Evolutionary conservation across 768 basidiomycete species (phyloP).

Genomic region (Coprinellus micaceus): DNA sequence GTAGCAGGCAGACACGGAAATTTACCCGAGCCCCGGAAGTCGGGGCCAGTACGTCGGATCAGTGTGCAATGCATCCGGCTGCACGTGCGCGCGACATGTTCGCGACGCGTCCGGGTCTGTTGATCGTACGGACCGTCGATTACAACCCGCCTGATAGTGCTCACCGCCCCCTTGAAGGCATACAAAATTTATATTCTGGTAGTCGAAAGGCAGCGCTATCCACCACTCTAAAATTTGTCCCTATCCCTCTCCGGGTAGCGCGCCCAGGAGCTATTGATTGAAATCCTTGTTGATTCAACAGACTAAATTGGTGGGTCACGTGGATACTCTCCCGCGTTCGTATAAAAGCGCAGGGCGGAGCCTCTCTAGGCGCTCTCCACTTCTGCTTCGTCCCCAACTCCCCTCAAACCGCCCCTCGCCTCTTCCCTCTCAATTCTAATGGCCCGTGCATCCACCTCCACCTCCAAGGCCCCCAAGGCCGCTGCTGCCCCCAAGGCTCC

Average conservation of each 20-base stretch:
- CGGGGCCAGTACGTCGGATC: too few relatives aligned
- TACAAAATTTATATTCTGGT: too few relatives aligned
- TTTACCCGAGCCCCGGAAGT: constrained; percentile 5
- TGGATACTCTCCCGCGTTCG: constrained; percentile 43
- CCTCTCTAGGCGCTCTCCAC: constrained; percentile 30
- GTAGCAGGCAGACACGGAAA: constrained; percentile 15
- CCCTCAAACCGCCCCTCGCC: constrained; percentile 7
- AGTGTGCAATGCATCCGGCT: too few relatives aligned
- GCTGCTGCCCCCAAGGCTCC: constrained; percentile 34
- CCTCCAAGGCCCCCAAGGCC: constrained; percentile 24
- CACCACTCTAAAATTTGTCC: too few relatives aligned
- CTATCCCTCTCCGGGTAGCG: too few relatives aligned
- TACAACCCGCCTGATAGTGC: too few relatives aligned
- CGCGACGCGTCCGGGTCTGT: too few relatives aligned
- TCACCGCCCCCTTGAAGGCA: too few relatives aligned
- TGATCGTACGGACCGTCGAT: too few relatives aligned
- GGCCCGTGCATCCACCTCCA: constrained; percentile 7
- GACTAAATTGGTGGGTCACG: constrained; percentile 30
- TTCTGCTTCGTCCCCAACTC: constrained; percentile 31
- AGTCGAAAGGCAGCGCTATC: too few relatives aligned
- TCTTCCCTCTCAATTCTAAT: neutral
- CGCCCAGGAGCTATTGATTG: too few relatives aligned
- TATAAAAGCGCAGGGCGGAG: constrained; percentile 46
- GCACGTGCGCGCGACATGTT: too few relatives aligned
- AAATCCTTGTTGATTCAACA: constrained; percentile 43